Evolutionary conservation across 2,329 filamentous ascomycete species (phyloP).

Genomic region (Aspergillus udagawae): DNA sequence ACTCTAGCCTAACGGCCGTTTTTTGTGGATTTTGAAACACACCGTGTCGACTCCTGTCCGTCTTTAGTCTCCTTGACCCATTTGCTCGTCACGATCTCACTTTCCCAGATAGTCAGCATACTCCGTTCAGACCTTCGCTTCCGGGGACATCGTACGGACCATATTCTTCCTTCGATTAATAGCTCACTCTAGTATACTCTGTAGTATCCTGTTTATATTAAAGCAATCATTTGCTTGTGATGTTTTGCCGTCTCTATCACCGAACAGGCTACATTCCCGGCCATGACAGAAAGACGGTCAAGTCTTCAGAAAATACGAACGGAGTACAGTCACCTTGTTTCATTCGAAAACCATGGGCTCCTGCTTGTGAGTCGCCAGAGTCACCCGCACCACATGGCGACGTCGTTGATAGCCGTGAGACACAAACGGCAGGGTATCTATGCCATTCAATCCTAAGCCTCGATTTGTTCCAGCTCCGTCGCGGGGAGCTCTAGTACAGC

Average conservation of each 20-base stretch:
- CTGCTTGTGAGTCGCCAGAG: no score
- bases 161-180: background rate
- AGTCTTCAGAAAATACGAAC: background rate
- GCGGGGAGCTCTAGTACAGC: background rate
- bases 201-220: background rate
- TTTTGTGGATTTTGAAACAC: background rate
- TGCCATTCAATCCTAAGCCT: background rate
- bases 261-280: background rate
- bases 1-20: background rate
- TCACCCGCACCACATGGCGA: background rate
- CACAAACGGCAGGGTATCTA: background rate
- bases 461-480: background rate
- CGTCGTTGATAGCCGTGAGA: background rate
- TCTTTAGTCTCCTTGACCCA: background rate
- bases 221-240: background rate
- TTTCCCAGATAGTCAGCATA: background rate
- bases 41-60: background rate
- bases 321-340: no score
- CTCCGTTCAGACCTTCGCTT: background rate
- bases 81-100: no score
- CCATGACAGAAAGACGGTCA: background rate
- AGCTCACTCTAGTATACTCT: background rate
- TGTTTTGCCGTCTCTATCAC: background rate
- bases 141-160: background rate
- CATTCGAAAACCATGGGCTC: no score